Base-by-base conservation (phyloP, 1,284 basidiomycete species). In the Xerocomus minutiporus region DNA sequence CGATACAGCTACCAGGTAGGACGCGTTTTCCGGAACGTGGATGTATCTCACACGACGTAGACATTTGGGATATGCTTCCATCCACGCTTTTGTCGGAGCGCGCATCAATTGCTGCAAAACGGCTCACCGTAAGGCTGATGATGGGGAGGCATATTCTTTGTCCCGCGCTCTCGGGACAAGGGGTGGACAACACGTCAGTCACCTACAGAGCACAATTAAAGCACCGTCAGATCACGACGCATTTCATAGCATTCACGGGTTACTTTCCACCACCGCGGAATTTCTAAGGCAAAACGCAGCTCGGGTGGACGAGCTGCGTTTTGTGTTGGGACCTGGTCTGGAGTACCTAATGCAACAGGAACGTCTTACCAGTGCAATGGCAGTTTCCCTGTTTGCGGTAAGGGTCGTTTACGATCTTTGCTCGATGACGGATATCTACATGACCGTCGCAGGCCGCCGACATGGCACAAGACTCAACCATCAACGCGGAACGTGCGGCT, bases 1-100 rank as follows among this genome's bases (percentile, higher is more conserved):
- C 82, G 2, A 69, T 77, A 17, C 86, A 88, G 58, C 66, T 90
- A 15, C 86, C 88, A 52, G 75, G 88, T 85, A 65, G 56, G 40
- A 20, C 29, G 31, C 39, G n/a, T 47, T 26, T 44, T 29, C 15
- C 4, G 26, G 44, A 38, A 48, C 46, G 31, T 50, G 41, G 9
- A 43, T 50, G 34, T 12, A 49, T 53, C 57, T 57, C 29, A 57
- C 25, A 29, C 45, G 48, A 55, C 34, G 25, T 46, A 58, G 86
- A 77, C 40, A 71, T 66, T 11, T 88, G 81, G 83, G 51, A 65
- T 20, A 68, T 68, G 39, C 60, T 87, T 25, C 61, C 74, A 8
- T 63, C 59, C 13, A 63, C 77, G 7, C 66, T 88, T 17, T 66
- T 69, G 15, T 81, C 79, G 5, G 66, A 71, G 8, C 58, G 72